Conservation (phyloP, 768 basidiomycete species). For the Trichaptum fuscoviolaceum region DNA sequence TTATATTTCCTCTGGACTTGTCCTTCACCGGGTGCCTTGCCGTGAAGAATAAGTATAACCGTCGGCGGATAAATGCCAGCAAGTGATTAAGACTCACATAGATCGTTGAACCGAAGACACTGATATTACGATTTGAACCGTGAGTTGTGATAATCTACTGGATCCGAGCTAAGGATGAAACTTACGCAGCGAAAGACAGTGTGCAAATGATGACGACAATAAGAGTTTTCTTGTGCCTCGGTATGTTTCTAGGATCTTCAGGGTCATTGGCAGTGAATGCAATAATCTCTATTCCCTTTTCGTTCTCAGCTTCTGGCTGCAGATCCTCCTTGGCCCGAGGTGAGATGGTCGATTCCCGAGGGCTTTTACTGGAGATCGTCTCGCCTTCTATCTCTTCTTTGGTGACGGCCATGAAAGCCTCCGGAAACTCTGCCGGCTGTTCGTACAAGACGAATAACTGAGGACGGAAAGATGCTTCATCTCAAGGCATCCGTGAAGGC, state of each 20-base stretch:
- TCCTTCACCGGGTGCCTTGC: constrained; percentile 17
- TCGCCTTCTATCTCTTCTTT: neutral
- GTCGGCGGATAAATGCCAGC: neutral
- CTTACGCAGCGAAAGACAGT: neutral
- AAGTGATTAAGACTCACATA: constrained; percentile 13
- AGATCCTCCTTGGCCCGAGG: neutral
- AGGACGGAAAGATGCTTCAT: neutral
- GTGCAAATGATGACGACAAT: neutral
- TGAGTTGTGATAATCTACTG: neutral
- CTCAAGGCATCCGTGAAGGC: neutral
- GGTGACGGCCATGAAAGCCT: neutral
- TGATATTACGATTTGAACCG: neutral
- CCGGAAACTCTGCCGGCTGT: neutral
- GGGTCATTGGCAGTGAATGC: neutral
- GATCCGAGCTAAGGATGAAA: neutral
- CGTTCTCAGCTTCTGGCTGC: neutral
- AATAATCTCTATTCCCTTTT: neutral
- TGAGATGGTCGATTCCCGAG: neutral
- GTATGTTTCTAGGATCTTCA: neutral
- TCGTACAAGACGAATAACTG: neutral
- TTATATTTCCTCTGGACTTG: constrained; percentile 15
- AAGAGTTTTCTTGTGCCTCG: neutral
- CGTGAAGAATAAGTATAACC: neutral
- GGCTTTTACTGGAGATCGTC: neutral
- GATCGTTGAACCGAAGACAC: constrained; percentile 16